Conservation (phyloP, 768 basidiomycete species). For the Vishniacozyma victoriae region DNA sequence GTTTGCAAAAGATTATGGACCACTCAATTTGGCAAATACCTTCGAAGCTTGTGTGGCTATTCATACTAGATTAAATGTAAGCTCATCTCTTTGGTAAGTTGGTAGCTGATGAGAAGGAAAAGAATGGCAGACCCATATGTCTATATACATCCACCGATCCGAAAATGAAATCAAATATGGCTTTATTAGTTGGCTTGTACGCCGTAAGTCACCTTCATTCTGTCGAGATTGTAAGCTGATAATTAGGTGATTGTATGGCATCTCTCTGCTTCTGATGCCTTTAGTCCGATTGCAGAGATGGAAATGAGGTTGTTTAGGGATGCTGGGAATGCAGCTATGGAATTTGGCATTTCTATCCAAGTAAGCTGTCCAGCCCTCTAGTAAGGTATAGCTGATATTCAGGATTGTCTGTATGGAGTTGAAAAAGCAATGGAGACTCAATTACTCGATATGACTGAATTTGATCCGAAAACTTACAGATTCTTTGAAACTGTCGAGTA, state of each 20-base stretch:
- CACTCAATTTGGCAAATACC: conserved; percentile 39
- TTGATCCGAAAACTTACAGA: conserved; percentile 64
- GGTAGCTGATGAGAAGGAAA: conserved; percentile 2
- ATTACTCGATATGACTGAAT: conserved; percentile 52
- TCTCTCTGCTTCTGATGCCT: conserved; percentile 87
- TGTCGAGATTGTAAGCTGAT: background rate
- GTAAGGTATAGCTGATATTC: conserved; percentile 61
- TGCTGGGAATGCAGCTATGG: conserved; percentile 83
- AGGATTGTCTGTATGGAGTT: conserved; percentile 87
- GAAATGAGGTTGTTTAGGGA: conserved; percentile 81
- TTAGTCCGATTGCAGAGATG: conserved; percentile 82
- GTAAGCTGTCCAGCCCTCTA: conserved; percentile 83
- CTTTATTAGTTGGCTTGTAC: conserved; percentile 87
- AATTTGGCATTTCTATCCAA: conserved; percentile 89
- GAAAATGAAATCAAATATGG: conserved; percentile 84
- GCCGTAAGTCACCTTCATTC: conserved; percentile 57
- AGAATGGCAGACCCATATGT: conserved; percentile 20
- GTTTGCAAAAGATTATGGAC: conserved; percentile 39
- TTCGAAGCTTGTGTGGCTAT: conserved; percentile 26
- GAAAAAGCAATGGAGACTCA: conserved; percentile 53
- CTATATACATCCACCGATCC: conserved; percentile 84
- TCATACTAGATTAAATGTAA: background rate
- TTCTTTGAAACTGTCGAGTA: conserved; percentile 67
- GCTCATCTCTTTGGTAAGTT: background rate
- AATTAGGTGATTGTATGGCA: conserved; percentile 83